These are phyloP conservation scores for Paramecium caudatum DNA, from an alignment of 73 alveolate genomes.

Conservation along the genomic window DNA sequence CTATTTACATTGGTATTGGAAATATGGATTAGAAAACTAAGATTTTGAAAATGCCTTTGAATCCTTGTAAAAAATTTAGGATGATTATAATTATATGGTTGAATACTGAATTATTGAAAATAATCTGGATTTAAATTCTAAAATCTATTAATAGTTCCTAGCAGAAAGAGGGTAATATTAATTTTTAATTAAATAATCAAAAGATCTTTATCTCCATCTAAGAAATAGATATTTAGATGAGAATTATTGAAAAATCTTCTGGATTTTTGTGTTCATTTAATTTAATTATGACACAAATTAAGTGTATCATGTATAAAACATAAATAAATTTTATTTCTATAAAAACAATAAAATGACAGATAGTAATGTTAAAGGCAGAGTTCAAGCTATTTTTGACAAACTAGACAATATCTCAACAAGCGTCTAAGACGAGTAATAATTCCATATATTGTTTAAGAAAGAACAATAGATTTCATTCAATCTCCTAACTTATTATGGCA, in stretches of 20 bases:
- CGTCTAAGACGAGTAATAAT: constrained; percentile 50
- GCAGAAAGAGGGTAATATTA: no score
- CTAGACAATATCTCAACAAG: constrained; percentile 56
- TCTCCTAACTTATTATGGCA: constrained; percentile 55
- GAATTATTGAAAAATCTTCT: no score
- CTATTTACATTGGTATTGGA: constrained; percentile 74
- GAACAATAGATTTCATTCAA: constrained; percentile 42
- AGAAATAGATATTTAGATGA: no score
- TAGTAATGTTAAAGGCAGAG: constrained; percentile 33
- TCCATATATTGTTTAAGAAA: constrained; percentile 1
- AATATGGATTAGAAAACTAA: constrained; percentile 69
- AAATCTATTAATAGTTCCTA: no score
- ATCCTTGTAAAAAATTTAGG: constrained; percentile 51
- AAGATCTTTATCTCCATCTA: no score
- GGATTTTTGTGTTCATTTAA: no score
- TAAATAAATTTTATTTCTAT: no score
- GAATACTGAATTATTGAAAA: constrained; percentile 21
- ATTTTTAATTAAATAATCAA: no score
- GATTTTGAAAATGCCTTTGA: constrained; percentile 71
- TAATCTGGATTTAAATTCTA: no score
- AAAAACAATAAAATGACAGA: constrained; percentile 63
- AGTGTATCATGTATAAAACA: no score
- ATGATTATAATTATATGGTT: constrained; percentile 30
- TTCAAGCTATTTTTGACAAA: constrained; percentile 45
- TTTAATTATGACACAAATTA: no score